phyloP scores from a whole-genome alignment of 73 alveolate species.

The Loxodes magnus region DNA sequence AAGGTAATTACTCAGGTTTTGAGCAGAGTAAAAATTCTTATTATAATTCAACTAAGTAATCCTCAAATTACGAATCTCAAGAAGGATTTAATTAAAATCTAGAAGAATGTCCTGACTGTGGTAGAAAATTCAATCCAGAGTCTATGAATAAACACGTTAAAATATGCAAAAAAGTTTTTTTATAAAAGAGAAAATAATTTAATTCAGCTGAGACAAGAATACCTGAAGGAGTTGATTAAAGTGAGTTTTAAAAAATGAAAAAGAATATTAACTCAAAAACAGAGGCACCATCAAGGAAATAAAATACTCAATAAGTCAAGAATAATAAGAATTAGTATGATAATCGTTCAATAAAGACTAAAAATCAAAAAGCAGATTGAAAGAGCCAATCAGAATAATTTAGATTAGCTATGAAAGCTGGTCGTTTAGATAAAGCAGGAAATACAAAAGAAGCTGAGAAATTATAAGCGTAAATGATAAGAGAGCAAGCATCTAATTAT shows the following conservation, averaged over 20 bases:
- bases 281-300: constrained; percentile 6
- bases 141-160: constrained; percentile 57
- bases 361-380: constrained; percentile 36
- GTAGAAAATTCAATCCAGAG: constrained; percentile 57
- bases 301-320: not conserved
- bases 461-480: not conserved
- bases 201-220: constrained; percentile 17
- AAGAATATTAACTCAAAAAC: not conserved
- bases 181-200: constrained; percentile 34
- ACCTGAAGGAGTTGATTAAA: not conserved
- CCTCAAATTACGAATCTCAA: no score
- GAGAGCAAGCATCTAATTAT: constrained; percentile 7
- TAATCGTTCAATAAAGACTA: not conserved
- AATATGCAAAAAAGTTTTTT: constrained; percentile 55
- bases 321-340: constrained; percentile 4
- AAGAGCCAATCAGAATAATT: constrained; percentile 32
- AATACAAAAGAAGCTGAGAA: not conserved
- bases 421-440: constrained; percentile 22
- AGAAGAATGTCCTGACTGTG: constrained; percentile 70
- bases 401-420: constrained; percentile 52
- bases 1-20: no score
- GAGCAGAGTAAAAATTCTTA: no score
- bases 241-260: not conserved
- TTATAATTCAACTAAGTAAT: no score
- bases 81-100: no score